Evolutionary conservation across 352 stramenopile genomes (phyloP), one percentile per base, ranked within the genome.

Genomic region (Phytophthora citrophthora): DNA sequence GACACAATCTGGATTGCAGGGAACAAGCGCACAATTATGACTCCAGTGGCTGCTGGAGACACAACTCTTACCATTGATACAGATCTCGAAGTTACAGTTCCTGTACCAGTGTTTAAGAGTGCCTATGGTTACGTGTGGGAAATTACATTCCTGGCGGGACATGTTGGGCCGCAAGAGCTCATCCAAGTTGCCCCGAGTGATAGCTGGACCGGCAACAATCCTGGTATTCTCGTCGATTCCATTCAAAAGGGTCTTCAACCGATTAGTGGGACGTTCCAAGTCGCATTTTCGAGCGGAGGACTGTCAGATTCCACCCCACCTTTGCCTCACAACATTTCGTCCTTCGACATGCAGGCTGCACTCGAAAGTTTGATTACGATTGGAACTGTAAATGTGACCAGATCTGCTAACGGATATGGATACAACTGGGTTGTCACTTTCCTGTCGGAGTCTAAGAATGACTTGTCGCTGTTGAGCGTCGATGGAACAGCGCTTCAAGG

Each of bases 361-460:
- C 59, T 99, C 5, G 91, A 99, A 72, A 79, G 64, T n/a, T 76
- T 99, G 3, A 67, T 89, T 40, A 96, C 91, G 0, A 79, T 99
- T 55, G 83, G 90, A 9, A 73, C 91, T 40, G 95, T 99, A 1
- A 76, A 86, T 32, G 95, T 99, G 5, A 84, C 75, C 2, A 74
- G 90, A 7, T 89, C 81, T 9, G 4, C 45, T 1, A 99, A 99
- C 62, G 97, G 96, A 23, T 98, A 97, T 70, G 96, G 96, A 0
- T 97, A 92, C 74, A 98, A 98, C 55, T 99, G 96, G 90, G 64
- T 97, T 41, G 81, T 99, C 26, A 98, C 88, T 9, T 99, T 99
- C 70, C 15, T 97, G 10, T 91, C 76, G n/a, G 90, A 97, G 16
- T 64, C 96, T 18, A 90, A 82, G 26, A 76, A 75, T 45, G 80